Evolutionary conservation across 129 eudicot genomes (phyloP), one percentile per base, ranked within the genome.

Genomic region (Erigeron canadensis): DNA sequence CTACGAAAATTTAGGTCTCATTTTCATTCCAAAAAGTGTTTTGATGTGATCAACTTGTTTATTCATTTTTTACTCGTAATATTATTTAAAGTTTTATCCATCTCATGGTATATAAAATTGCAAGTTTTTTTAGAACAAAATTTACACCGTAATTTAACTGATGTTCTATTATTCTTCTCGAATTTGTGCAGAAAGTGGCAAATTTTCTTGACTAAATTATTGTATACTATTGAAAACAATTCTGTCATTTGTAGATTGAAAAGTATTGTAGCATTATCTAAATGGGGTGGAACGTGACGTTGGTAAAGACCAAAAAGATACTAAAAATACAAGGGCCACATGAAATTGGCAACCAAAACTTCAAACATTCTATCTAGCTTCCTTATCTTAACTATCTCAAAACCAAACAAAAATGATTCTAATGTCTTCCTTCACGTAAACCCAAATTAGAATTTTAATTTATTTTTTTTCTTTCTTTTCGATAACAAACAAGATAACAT

Each of bases 341-440:
- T 62, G 58, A 60, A 72, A 59, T 21, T 28, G 42, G 4, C 42
- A 23, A n/a, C 57, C 44, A 66, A 66, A 66, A 65, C 67, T 66
- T 75, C 73, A 75, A 75, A 66, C 44, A 75, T 66, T 75, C 73
- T 37, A 21, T 34, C 34, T n/a, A n/a, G n/a, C n/a, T 71, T 17
- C 38, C 63, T 70, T 70, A 74, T 74, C 71, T 41, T 66, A 21
- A 66, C 53, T 15, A 55, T 75, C 73, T 75, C 56, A 16, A n/a
- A 54, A 43, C 79, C 73, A 56, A 75, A 75, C 79, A 56, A 65
- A 75, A 66, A 55, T 16, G 55, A 66, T 55, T 65, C 67, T 75
- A 10, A 21, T 50, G 4, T 66, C 1, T 65, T 38, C 58, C 7
- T 58, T 56, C 0, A 28, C 34, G 34, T 28, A 28, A 28, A 28